Evolutionary conservation across 2,329 filamentous ascomycete species (phyloP).

Genomic region (Neofusicoccum sp.): DNA sequence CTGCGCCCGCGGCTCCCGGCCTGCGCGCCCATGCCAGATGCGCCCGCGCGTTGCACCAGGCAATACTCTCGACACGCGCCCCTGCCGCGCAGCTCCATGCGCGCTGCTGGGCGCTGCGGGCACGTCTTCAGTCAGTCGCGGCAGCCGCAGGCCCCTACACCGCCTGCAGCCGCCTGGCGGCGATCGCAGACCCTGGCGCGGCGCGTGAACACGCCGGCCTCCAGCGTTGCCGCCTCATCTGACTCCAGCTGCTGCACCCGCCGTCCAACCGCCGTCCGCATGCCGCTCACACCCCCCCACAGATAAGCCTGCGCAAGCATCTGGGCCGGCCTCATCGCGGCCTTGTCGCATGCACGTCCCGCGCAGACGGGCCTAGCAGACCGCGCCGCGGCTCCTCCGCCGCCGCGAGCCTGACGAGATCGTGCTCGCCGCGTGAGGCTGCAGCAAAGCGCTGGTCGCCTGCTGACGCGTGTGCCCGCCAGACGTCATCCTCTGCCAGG

Average conservation of each 20-base stretch:
- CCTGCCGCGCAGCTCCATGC: not conserved
- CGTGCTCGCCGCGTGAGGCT: too few species aligned
- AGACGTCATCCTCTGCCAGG: not conserved
- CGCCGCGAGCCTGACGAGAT: too few species aligned
- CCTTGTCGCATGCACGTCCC: not conserved
- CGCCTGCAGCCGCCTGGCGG: not conserved
- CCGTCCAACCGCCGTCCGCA: not conserved
- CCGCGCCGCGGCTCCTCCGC: not conserved
- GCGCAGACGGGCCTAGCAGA: not conserved
- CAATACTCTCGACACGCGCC: too few species aligned
- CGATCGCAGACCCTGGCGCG: constrained; percentile 15
- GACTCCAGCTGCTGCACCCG: not conserved
- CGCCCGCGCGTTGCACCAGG: too few species aligned
- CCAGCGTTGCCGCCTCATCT: not conserved
- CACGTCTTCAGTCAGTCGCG: not conserved
- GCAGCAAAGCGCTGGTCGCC: not conserved
- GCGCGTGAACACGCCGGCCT: constrained; percentile 1
- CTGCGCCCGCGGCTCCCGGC: too few species aligned
- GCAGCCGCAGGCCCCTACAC: constrained; percentile 11
- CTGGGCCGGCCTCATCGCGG: not conserved
- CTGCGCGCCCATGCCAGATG: too few species aligned
- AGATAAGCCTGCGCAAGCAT: not conserved
- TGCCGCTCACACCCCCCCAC: not conserved
- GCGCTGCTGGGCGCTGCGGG: too few species aligned
- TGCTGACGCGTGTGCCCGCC: not conserved